Base-by-base conservation (phyloP, 495 filamentous ascomycete species). In the Aspergillus leporis region DNA sequence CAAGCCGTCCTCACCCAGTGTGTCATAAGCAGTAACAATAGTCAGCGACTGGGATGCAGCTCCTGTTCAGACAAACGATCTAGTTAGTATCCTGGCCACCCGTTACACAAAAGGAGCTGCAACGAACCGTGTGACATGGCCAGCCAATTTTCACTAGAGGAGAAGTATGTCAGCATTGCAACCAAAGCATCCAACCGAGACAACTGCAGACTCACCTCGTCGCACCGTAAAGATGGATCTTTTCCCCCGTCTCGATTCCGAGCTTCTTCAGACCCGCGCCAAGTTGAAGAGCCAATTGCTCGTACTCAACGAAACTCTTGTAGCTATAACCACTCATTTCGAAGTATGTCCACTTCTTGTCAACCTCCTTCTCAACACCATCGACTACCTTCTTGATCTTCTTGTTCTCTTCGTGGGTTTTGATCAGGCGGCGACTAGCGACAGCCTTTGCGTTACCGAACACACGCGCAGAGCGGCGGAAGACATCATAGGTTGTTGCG, bases 11-110 rank as follows among this genome's bases (percentile, higher is more conserved):
- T 96, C 91, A 31, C 94, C 94, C 28, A 98, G 86, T 9, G 93
- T 97, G 74, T 98, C 94, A 71, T 99, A 99, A 4, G 95, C 93
- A 28, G 95, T 99, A 38, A 98, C 94, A 61, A 98, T 93, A 50
- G 92, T 84, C 70, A 98, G 83, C 9, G 92, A 93, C 76, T 99
- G 95, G n/a, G 94, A 95, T 43, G 87, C 80, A 66, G 87, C 87
- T 49, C 74, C 73, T 76, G 48, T 51, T 51, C 18, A 52, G 9
- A 19, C 55, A 47, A 30, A 31, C 4, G 47, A 47, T 34, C 16
- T 22, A 28, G 40, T 53, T 40, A 53, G 51, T 40, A 53, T 23
- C 3, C 8, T 5, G 8, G 4, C 5, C 16, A 30, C 18, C 8
- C 28, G 32, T n/a, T n/a, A 13, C n/a, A 19, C 32, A 10, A 22